phyloP scores from a whole-genome alignment of 129 eudicot species.

The Saussurea involucrata region DNA sequence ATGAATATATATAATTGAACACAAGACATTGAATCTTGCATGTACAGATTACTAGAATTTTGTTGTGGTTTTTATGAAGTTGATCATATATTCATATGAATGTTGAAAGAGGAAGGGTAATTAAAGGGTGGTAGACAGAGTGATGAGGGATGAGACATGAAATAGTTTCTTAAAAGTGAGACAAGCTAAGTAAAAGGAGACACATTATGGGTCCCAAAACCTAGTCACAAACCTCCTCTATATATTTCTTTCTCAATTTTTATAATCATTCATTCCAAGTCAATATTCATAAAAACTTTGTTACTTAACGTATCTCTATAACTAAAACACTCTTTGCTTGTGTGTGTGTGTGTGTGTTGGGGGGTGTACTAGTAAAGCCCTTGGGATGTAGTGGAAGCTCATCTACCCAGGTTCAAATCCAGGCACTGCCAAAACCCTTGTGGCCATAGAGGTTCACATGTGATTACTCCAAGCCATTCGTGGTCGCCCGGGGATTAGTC shows the following conservation, averaged over 20 bases:
- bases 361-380: too few species aligned
- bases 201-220: conserved; percentile 40
- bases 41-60: background rate
- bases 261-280: too few species aligned
- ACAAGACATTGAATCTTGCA: background rate
- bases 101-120: background rate
- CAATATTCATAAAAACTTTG: background rate
- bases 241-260: background rate
- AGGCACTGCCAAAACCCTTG: too few species aligned
- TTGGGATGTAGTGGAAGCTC: too few species aligned
- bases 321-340: background rate
- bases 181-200: conserved; percentile 30
- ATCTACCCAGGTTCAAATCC: too few species aligned
- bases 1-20: background rate
- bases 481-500: too few species aligned
- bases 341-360: too few species aligned
- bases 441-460: too few species aligned
- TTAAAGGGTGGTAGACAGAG: conserved; percentile 21
- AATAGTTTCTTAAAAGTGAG: conserved; percentile 40
- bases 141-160: conserved; percentile 40
- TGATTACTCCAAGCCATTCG: too few species aligned
- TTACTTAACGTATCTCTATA: background rate
- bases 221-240: conserved; percentile 25
- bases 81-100: conserved; percentile 5
- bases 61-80: background rate